A percentile compares a stretch with the other conserved stretches of the same genome.
Evolutionary conservation across 495 filamentous ascomycete genomes (phyloP).

Genomic region (Penicillium nucicola): DNA sequence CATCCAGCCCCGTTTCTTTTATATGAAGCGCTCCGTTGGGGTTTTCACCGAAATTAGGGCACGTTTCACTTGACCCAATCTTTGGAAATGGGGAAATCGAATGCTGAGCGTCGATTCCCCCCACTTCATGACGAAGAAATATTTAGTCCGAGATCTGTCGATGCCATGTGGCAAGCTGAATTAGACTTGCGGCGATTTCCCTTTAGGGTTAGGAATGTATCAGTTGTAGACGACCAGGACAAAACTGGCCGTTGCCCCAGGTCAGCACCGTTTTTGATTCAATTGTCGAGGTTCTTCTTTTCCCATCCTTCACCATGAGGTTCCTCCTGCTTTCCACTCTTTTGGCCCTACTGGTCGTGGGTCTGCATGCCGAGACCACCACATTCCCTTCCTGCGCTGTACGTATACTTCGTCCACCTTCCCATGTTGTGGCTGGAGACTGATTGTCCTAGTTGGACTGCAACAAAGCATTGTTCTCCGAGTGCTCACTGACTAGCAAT

Average conservation of each 20-base stretch:
- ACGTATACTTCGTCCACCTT: neutral
- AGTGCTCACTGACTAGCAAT: slow-evolving; percentile 10
- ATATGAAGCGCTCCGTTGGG: slow-evolving; percentile 7
- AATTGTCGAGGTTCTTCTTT: neutral
- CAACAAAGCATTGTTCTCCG: slow-evolving; percentile 2
- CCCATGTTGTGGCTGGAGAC: neutral
- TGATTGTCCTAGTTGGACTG: slow-evolving; percentile 2
- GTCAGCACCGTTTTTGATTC: neutral
- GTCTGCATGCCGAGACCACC: neutral
- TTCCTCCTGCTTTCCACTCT: neutral
- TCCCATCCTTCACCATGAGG: slow-evolving; percentile 2
- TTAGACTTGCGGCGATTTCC: too few relatives aligned
- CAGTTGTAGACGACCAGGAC: neutral
- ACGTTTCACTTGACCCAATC: slow-evolving; percentile 5
- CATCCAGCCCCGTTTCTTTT: neutral
- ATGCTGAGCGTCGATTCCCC: too few relatives aligned
- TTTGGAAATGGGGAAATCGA: neutral
- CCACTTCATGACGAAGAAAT: too few relatives aligned
- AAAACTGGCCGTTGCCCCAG: slow-evolving; percentile 6
- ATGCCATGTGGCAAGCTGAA: slow-evolving; percentile 1
- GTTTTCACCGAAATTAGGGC: neutral
- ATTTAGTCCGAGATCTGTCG: neutral
- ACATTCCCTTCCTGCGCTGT: slow-evolving; percentile 12
- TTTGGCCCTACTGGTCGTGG: slow-evolving; percentile 6
- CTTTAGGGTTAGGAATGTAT: too few relatives aligned